These are phyloP conservation scores for Coelastrella sp. DNA, from an alignment of 139 green algal genomes.

Conservation along the genomic window DNA sequence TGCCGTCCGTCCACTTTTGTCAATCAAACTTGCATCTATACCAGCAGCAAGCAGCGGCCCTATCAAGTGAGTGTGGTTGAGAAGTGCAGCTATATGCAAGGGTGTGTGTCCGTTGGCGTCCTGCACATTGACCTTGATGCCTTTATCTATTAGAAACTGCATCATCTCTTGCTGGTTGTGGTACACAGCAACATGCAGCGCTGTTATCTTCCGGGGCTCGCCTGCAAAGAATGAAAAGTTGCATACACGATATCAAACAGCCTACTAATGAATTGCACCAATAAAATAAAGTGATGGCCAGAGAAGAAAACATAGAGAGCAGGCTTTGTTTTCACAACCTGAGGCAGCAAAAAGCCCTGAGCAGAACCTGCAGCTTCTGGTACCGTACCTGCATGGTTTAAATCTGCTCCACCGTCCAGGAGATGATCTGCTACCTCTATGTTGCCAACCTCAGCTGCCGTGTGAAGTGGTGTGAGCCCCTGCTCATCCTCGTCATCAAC, in stretches of 20 bases:
- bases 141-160: conserved; percentile 42
- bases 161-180: conserved; percentile 46
- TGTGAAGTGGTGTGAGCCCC: conserved; percentile 41
- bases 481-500: conserved; percentile 44
- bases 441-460: conserved; percentile 37
- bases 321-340: too few relatives aligned
- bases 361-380: too few relatives aligned
- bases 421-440: conserved; percentile 17
- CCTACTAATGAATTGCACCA: too few relatives aligned
- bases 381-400: conserved; percentile 28
- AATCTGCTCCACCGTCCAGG: conserved; percentile 29
- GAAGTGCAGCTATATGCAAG: conserved; percentile 44
- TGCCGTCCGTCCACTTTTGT: conserved; percentile 25
- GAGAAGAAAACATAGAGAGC: too few relatives aligned
- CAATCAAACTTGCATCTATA: conserved; percentile 31
- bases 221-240: background rate
- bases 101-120: conserved; percentile 50
- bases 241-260: background rate
- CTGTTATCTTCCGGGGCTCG: conserved; percentile 32
- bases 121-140: conserved; percentile 31
- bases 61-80: conserved; percentile 42
- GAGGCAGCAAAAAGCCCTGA: too few relatives aligned
- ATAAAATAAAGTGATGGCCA: too few relatives aligned
- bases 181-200: conserved; percentile 44
- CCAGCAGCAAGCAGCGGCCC: conserved; percentile 20